A percentile compares a stretch with the other conserved stretches of the same genome.
Evolutionary conservation across 352 stramenopile species (phyloP).

Genomic region (Globisporangium cylindrosporum): DNA sequence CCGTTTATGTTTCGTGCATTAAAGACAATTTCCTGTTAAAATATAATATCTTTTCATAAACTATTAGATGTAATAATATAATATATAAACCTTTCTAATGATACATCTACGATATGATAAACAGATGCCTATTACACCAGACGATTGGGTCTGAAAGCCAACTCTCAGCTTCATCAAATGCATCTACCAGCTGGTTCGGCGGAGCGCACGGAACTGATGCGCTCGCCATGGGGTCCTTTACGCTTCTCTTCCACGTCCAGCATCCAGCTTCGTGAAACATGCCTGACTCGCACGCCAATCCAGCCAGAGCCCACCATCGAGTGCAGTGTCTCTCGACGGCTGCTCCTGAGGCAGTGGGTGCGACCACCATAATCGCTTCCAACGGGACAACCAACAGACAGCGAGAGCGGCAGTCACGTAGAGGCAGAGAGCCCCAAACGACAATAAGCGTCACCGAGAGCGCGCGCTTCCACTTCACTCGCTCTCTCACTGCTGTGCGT

Average conservation of each 20-base stretch:
- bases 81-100: not conserved
- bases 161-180: too few relatives aligned
- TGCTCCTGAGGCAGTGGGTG: not conserved
- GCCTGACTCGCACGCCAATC: slow-evolving; percentile 1
- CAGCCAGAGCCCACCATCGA: slow-evolving; percentile 1
- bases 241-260: not conserved
- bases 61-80: too few relatives aligned
- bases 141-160: not conserved
- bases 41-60: not conserved
- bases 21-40: not conserved
- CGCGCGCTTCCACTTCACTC: not conserved
- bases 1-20: not conserved
- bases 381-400: slow-evolving; percentile 3
- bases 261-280: not conserved
- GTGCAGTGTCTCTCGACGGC: not conserved
- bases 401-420: not conserved
- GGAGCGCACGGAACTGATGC: slow-evolving; percentile 12
- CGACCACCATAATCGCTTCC: slow-evolving; percentile 9
- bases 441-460: not conserved
- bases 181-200: slow-evolving; percentile 16
- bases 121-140: not conserved
- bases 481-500: not conserved
- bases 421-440: not conserved
- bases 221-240: not conserved
- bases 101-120: too few relatives aligned